Evolutionary conservation across 1,139 yeast species (phyloP).

Genomic region (Nakaseomyces bracarensis): DNA sequence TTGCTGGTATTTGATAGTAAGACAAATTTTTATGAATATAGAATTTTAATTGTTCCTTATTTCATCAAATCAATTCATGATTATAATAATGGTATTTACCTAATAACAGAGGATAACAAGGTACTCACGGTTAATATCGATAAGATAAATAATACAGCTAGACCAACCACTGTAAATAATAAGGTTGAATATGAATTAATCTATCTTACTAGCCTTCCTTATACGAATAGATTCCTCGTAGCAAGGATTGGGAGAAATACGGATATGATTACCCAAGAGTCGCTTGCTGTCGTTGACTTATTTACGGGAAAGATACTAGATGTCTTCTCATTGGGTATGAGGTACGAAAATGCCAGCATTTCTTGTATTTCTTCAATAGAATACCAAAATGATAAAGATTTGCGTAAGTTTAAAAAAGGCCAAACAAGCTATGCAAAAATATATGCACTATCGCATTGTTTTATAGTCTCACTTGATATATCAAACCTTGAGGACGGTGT

Average conservation of each 20-base stretch:
- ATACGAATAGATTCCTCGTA: background rate
- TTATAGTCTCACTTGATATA: conserved; percentile 22
- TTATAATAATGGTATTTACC: background rate
- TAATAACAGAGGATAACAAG: background rate
- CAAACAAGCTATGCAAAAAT: conserved; percentile 20
- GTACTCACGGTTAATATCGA: background rate
- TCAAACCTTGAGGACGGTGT: conserved; percentile 21
- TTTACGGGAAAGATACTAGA: background rate
- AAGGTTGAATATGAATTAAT: background rate
- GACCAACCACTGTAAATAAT: background rate
- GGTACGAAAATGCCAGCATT: conserved; percentile 18
- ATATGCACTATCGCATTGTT: conserved; percentile 17
- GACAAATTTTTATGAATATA: background rate
- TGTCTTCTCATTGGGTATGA: background rate
- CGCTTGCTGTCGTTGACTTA: background rate
- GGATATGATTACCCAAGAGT: no score
- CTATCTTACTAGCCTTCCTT: background rate
- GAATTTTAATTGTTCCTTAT: background rate
- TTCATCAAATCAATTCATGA: background rate
- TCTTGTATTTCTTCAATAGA: conserved; percentile 20
- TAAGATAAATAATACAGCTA: background rate
- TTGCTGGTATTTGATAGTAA: background rate
- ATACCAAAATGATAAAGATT: conserved; percentile 7
- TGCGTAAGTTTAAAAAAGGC: conserved; percentile 4
- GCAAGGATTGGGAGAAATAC: no score